Evolutionary conservation across 345 rosid species (phyloP).

Genomic region (Eucalyptus marginata): DNA sequence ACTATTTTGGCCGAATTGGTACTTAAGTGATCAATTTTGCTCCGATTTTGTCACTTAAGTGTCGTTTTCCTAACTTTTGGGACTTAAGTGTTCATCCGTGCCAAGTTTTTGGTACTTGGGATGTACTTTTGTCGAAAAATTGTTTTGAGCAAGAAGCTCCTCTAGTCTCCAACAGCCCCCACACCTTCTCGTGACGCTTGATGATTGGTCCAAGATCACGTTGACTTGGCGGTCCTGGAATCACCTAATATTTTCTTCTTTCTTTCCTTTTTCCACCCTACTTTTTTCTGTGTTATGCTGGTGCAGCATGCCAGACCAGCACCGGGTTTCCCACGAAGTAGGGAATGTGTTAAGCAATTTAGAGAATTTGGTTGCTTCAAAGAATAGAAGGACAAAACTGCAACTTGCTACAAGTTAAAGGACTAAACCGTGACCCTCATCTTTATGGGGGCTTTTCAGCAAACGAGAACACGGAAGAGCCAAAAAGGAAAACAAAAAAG

Average conservation of each 20-base stretch:
- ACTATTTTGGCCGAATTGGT: no score
- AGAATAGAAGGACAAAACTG: neutral
- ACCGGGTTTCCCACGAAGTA: neutral
- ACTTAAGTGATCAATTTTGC: no score
- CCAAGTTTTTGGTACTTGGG: no score
- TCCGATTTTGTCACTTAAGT: no score
- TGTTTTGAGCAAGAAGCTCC: no score
- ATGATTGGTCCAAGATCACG: accelerated
- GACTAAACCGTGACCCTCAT: neutral
- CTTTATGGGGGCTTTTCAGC: neutral
- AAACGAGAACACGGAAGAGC: neutral
- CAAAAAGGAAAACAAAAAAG: neutral
- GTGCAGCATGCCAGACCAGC: neutral
- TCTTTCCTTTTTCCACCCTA: neutral
- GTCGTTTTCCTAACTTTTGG: no score
- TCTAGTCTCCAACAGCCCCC: no score
- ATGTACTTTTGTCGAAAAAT: no score
- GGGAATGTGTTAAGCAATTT: neutral
- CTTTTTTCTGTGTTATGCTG: neutral
- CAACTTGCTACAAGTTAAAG: neutral
- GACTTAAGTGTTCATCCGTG: no score
- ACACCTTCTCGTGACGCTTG: no score
- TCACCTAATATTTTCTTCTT: neutral
- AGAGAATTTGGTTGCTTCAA: neutral
- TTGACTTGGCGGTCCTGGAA: accelerated